Conservation (phyloP, 2,329 filamentous ascomycete genomes). For the Aspergillus calidoustus region DNA sequence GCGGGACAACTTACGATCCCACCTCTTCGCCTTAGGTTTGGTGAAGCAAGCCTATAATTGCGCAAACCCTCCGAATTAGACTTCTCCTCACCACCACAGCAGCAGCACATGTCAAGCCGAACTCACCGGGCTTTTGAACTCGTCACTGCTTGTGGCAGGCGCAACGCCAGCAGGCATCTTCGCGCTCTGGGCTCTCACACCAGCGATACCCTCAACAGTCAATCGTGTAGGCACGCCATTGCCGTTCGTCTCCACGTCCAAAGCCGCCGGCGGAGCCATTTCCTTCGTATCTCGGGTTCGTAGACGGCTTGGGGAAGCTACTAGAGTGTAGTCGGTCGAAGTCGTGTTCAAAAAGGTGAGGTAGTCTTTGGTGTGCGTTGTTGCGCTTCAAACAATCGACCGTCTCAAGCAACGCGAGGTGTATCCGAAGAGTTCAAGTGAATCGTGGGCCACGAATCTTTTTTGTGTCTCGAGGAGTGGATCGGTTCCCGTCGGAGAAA, state of each 20-base stretch:
- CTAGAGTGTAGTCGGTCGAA: not conserved
- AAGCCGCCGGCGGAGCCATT: constrained; percentile 36
- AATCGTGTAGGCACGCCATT: constrained; percentile 46
- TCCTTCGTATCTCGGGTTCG: not conserved
- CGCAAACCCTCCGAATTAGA: constrained; percentile 13
- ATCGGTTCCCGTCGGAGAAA: constrained; percentile 23
- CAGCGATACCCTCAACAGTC: constrained; percentile 68
- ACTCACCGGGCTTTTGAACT: constrained; percentile 77
- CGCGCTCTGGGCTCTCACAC: constrained; percentile 69
- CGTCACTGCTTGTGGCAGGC: constrained; percentile 75
- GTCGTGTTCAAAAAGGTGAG: not conserved
- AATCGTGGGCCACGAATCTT: constrained; percentile 17
- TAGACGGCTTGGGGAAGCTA: not conserved
- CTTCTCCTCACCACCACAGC: constrained; percentile 2
- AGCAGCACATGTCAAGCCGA: not conserved
- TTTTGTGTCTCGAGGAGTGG: constrained; percentile 22
- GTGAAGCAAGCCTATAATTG: constrained; percentile 45
- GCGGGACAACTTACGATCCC: constrained; percentile 71
- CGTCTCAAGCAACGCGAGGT: not conserved
- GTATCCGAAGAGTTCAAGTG: not conserved
- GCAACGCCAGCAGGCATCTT: constrained; percentile 76
- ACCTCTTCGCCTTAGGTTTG: constrained; percentile 79
- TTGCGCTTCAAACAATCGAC: not conserved
- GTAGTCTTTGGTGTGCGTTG: not conserved
- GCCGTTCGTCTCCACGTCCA: constrained; percentile 21